A percentile compares a stretch with the other conserved stretches of the same genome.
These are phyloP conservation scores for Imleria badia DNA, from an alignment of 768 basidiomycete species.

Conservation along the genomic window DNA sequence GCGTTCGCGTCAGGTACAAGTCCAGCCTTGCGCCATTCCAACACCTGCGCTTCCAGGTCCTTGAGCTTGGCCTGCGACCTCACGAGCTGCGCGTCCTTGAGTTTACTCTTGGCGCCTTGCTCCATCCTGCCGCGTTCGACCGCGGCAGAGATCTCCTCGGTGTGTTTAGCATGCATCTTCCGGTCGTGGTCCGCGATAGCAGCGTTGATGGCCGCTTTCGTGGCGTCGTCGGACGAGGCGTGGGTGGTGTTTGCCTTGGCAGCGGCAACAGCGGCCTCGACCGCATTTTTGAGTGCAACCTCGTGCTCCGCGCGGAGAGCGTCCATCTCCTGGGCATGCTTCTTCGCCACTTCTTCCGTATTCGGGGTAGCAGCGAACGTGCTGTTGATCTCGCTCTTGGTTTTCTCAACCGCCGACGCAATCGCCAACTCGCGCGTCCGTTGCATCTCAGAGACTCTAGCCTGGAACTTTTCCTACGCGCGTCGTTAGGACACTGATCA, in stretches of 20 bases:
- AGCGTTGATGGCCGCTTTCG: slow-evolving; percentile 49
- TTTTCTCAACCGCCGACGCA: slow-evolving; percentile 57
- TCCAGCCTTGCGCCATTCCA: slow-evolving; percentile 54
- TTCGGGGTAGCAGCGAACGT: slow-evolving; percentile 19
- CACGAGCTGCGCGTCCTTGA: slow-evolving; percentile 73
- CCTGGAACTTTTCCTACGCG: slow-evolving; percentile 60
- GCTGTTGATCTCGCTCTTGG: slow-evolving; percentile 44
- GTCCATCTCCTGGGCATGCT: slow-evolving; percentile 61
- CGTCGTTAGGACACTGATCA: slow-evolving; percentile 1
- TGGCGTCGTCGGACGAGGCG: slow-evolving; percentile 28
- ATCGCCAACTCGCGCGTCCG: slow-evolving; percentile 53
- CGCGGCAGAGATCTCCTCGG: slow-evolving; percentile 60
- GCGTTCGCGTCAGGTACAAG: slow-evolving; percentile 39
- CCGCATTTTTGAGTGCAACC: slow-evolving; percentile 50
- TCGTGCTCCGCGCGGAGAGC: slow-evolving; percentile 56
- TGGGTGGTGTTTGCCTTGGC: slow-evolving; percentile 36
- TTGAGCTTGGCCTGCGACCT: slow-evolving; percentile 61
- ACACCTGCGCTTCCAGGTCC: slow-evolving; percentile 63
- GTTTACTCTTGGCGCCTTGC: slow-evolving; percentile 53
- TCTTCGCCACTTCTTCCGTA: slow-evolving; percentile 43
- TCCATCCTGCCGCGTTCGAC: slow-evolving; percentile 72
- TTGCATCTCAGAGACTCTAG: slow-evolving; percentile 51
- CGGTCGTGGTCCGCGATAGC: slow-evolving; percentile 51
- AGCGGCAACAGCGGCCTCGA: slow-evolving; percentile 45
- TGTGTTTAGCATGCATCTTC: slow-evolving; percentile 45